These are phyloP conservation scores for Leccinum truebloodii DNA, from an alignment of 768 basidiomycete genomes.

Conservation along the genomic window DNA sequence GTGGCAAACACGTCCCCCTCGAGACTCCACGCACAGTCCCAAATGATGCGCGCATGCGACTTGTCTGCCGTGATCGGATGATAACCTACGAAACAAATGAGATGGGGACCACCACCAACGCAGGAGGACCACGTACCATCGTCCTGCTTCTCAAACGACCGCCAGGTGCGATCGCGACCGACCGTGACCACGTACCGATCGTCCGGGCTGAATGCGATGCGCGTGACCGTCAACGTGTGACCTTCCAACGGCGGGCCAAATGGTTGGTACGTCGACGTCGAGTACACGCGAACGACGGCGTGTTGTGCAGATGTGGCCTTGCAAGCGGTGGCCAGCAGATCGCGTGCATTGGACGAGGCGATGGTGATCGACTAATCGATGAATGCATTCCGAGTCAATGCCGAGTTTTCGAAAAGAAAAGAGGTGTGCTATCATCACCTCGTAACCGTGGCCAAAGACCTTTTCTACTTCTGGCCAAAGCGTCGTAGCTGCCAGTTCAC, in stretches of 20 bases:
- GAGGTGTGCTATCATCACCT: conserved; percentile 49
- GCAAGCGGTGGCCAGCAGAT: conserved; percentile 85
- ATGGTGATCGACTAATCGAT: conserved; percentile 71
- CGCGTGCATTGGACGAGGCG: conserved; percentile 67
- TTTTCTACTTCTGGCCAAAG: conserved; percentile 98
- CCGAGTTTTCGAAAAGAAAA: not conserved
- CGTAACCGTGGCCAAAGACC: conserved; percentile 97
- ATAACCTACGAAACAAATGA: conserved; percentile 57
- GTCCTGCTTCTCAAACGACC: conserved; percentile 60
- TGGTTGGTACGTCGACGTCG: conserved; percentile 66
- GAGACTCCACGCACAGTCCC: conserved; percentile 89
- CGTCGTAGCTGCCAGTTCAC: conserved; percentile 82
- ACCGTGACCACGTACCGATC: conserved; percentile 80
- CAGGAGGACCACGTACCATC: conserved; percentile 38
- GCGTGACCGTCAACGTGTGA: conserved; percentile 87
- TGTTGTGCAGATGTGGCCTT: conserved; percentile 87
- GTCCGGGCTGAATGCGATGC: conserved; percentile 86
- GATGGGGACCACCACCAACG: not conserved
- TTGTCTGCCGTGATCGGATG: conserved; percentile 68
- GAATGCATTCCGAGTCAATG: not conserved
- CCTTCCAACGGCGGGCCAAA: conserved; percentile 77
- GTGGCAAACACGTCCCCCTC: conserved; percentile 86
- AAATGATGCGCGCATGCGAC: conserved; percentile 89
- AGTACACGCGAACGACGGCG: conserved; percentile 83
- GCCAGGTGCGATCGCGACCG: conserved; percentile 92